These are phyloP conservation scores for Plantago major DNA, from an alignment of 257 asterid genomes.

Conservation along the genomic window DNA sequence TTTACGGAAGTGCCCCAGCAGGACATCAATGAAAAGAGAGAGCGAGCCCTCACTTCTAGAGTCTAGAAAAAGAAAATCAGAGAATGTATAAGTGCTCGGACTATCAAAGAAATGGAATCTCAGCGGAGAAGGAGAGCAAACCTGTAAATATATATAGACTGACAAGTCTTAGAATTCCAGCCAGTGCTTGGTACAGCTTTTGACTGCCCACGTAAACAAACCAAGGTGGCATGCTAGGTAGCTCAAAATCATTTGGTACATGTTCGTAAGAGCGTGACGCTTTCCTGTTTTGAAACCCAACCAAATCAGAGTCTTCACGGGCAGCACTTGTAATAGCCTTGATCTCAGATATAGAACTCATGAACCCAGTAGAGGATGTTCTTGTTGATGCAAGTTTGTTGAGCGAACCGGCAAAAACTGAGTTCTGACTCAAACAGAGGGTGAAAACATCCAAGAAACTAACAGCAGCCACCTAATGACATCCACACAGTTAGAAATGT, in stretches of 20 bases:
- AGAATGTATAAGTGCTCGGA: conserved; percentile 18
- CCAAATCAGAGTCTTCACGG: conserved; percentile 29
- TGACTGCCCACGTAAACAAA: conserved; percentile 60
- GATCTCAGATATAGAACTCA: conserved; percentile 84
- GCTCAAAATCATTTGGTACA: conserved; percentile 42
- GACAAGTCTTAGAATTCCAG: conserved; percentile 77
- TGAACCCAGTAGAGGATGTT: conserved; percentile 63
- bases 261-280: conserved; percentile 27
- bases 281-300: conserved; percentile 37
- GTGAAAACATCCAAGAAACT: conserved; percentile 83
- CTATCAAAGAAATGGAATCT: neutral
- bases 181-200: conserved; percentile 69
- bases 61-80: conserved; percentile 40
- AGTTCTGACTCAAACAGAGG: conserved; percentile 85
- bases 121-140: conserved; percentile 23
- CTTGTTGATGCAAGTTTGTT: conserved; percentile 55
- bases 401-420: conserved; percentile 79
- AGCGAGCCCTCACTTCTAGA: conserved; percentile 62
- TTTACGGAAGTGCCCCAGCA: conserved; percentile 70
- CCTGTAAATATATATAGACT: conserved; percentile 75
- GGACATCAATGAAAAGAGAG: conserved; percentile 64
- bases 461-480: conserved; percentile 65
- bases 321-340: conserved; percentile 34
- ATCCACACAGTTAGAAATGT: conserved; percentile 7
- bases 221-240: conserved; percentile 98